These are phyloP conservation scores for Quercus cerris DNA, from an alignment of 306 rosid species.

Conservation along the genomic window DNA sequence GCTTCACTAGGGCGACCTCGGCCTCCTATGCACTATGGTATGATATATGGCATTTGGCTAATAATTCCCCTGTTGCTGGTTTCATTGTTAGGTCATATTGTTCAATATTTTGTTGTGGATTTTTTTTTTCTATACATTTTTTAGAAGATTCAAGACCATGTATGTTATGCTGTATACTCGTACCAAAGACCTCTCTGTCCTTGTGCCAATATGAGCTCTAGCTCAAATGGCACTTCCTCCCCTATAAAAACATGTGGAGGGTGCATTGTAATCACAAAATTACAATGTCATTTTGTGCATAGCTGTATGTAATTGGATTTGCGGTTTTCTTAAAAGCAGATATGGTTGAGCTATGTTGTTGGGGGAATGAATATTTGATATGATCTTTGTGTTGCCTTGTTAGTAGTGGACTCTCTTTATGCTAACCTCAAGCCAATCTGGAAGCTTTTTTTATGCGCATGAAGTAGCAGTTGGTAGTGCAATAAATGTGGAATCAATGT, in stretches of 20 bases:
- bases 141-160: background rate
- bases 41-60: background rate
- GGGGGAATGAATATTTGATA: background rate
- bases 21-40: conserved; percentile 67
- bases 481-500: background rate
- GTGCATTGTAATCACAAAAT: background rate
- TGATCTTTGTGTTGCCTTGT: background rate
- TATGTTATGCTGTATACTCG: background rate
- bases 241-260: too few species aligned
- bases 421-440: background rate
- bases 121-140: background rate
- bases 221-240: too few species aligned
- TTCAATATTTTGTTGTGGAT: background rate
- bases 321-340: background rate
- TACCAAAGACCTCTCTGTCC: background rate
- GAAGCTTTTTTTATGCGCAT: background rate
- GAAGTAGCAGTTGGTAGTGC: background rate
- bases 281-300: background rate
- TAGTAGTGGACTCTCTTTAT: background rate
- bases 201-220: too few species aligned
- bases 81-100: background rate
- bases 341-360: background rate
- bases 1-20: conserved; percentile 92
- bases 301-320: background rate
- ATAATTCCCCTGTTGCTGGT: background rate